Evolutionary conservation across 1,284 basidiomycete genomes (phyloP).

Genomic region (Mycosarcoma mackinlayi): DNA sequence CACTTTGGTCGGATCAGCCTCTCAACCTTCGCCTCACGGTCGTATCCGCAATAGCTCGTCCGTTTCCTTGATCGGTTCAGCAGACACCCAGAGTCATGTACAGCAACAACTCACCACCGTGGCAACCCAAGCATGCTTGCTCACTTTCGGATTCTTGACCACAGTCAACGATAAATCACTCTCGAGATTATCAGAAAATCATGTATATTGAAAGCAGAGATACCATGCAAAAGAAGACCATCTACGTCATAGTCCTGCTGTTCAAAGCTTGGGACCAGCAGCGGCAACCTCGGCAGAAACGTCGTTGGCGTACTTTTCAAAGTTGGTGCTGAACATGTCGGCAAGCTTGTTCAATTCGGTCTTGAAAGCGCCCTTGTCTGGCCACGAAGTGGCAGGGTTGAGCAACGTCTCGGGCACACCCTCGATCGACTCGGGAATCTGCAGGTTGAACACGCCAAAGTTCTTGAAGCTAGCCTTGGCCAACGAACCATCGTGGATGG

Average conservation of each 20-base stretch:
- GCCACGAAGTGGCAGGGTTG: constrained; percentile 61
- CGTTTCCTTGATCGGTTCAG: too few relatives aligned
- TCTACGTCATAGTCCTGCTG: too few relatives aligned
- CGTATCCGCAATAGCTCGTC: too few relatives aligned
- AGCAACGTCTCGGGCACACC: constrained; percentile 61
- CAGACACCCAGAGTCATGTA: too few relatives aligned
- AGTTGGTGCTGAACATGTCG: constrained; percentile 67
- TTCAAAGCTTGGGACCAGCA: constrained; percentile 57
- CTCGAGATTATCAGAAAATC: neutral
- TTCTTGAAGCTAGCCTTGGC: constrained; percentile 85
- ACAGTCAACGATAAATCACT: too few relatives aligned
- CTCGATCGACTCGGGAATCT: constrained; percentile 58
- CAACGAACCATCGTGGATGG: constrained; percentile 93
- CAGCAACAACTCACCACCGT: too few relatives aligned
- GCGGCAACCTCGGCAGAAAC: constrained; percentile 60
- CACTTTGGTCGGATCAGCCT: neutral
- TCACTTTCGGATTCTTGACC: too few relatives aligned
- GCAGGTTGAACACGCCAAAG: constrained; percentile 72
- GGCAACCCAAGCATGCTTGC: too few relatives aligned
- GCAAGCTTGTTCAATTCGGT: constrained; percentile 66
- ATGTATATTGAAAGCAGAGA: constrained; percentile 9
- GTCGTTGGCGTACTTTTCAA: constrained; percentile 65
- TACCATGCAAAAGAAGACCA: constrained; percentile 1
- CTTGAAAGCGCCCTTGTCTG: constrained; percentile 59
- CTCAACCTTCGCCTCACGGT: too few relatives aligned